These are phyloP conservation scores for Thelonectria blattea DNA, from an alignment of 2,329 filamentous ascomycete genomes.

Conservation along the genomic window DNA sequence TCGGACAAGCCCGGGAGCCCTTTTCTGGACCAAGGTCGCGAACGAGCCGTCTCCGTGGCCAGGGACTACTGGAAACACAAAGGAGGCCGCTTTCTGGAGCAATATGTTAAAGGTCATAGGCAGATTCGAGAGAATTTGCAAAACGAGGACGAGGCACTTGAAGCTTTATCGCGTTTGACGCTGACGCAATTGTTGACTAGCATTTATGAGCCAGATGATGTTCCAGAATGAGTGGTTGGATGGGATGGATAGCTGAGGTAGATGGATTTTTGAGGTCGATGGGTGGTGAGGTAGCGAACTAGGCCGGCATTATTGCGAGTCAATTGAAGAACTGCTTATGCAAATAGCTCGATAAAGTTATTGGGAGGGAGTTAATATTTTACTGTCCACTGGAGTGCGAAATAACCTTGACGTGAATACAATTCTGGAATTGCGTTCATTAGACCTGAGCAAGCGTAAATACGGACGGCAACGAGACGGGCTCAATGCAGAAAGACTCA, in stretches of 20 bases:
- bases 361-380: neutral
- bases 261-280: too few relatives aligned
- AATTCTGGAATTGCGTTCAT: neutral
- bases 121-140: neutral
- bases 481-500: too few relatives aligned
- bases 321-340: neutral
- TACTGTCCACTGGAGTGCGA: neutral
- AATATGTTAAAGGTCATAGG: neutral
- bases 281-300: too few relatives aligned
- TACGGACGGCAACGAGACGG: too few relatives aligned
- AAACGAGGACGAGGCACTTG: neutral
- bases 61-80: neutral
- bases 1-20: neutral
- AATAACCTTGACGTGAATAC: neutral
- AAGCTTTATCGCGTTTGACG: neutral
- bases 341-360: neutral
- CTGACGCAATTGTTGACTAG: neutral
- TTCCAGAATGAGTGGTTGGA: neutral
- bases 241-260: neutral
- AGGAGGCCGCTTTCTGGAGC: neutral
- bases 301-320: too few relatives aligned
- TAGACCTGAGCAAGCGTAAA: neutral
- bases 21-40: neutral
- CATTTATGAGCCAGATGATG: neutral
- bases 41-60: neutral